phyloP scores from a whole-genome alignment of 2,329 filamentous ascomycete species.

The Coniochaeta ligniaria region DNA sequence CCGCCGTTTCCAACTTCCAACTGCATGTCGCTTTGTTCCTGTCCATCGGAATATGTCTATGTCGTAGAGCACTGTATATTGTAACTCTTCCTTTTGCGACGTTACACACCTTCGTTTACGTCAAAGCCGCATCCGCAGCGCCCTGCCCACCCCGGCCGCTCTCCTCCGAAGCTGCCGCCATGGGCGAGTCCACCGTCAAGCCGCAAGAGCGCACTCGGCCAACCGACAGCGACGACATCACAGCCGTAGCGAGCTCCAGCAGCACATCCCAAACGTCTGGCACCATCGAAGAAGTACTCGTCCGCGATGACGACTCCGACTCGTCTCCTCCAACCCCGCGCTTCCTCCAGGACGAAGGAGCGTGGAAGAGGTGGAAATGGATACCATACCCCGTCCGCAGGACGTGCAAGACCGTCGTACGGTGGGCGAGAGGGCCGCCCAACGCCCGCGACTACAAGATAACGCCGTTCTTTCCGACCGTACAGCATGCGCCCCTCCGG shows the following conservation, averaged over 20 bases:
- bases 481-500: conserved; percentile 61
- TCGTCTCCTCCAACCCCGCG: conserved; percentile 44
- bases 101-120: background rate
- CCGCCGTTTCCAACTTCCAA: background rate
- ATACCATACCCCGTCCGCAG: conserved; percentile 49
- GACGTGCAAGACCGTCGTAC: conserved; percentile 29
- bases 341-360: conserved; percentile 49
- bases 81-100: background rate
- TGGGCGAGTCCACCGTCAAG: background rate
- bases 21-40: background rate
- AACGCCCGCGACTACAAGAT: conserved; percentile 45
- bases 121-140: background rate
- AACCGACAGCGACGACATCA: background rate
- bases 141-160: background rate
- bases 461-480: conserved; percentile 51
- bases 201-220: background rate
- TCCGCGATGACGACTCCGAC: conserved; percentile 28
- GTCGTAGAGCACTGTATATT: background rate
- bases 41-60: background rate
- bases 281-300: conserved; percentile 33
- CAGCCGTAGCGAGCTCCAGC: background rate
- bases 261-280: background rate
- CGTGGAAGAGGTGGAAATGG: conserved; percentile 48
- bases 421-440: conserved; percentile 51
- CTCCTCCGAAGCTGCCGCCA: background rate